phyloP scores from a whole-genome alignment of 1,139 yeast genomes.

The Hyphopichia wangnamkhiaoensis region DNA sequence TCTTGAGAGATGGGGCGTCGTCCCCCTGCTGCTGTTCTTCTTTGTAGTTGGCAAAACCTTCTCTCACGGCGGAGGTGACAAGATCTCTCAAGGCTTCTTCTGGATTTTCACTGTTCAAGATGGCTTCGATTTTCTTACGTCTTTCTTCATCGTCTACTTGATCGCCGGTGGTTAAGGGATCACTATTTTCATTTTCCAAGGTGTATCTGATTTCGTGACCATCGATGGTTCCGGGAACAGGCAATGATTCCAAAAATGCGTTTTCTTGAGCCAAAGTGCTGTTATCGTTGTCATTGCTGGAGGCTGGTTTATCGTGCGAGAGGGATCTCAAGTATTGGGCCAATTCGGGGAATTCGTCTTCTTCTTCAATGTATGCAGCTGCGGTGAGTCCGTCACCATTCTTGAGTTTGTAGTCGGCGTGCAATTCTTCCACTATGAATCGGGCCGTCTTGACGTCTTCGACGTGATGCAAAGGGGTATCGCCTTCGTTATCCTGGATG shows the following conservation, averaged over 20 bases:
- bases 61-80: slow-evolving; percentile 64
- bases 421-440: slow-evolving; percentile 60
- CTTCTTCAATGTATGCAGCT: slow-evolving; percentile 72
- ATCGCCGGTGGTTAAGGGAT: not conserved
- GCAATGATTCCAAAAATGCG: slow-evolving; percentile 29
- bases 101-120: slow-evolving; percentile 74
- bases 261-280: not conserved
- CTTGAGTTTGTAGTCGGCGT: slow-evolving; percentile 62
- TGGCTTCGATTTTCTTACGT: slow-evolving; percentile 65
- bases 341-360: slow-evolving; percentile 81
- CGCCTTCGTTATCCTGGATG: slow-evolving; percentile 85
- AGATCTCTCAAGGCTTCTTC: slow-evolving; percentile 74
- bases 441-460: slow-evolving; percentile 72
- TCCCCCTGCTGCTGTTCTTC: slow-evolving; percentile 15
- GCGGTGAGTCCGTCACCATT: slow-evolving; percentile 78
- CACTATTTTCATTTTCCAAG: slow-evolving; percentile 43
- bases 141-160: slow-evolving; percentile 51
- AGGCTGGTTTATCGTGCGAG: slow-evolving; percentile 33
- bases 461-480: slow-evolving; percentile 90
- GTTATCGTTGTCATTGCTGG: slow-evolving; percentile 8
- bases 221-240: slow-evolving; percentile 41
- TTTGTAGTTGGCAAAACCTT: slow-evolving; percentile 38
- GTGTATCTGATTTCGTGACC: slow-evolving; percentile 63
- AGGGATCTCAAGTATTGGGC: slow-evolving; percentile 59
- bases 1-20: slow-evolving; percentile 20